Percentiles rank a stretch among this genome's conserved stretches.
These are phyloP conservation scores for Fusarium caatingaense DNA, from an alignment of 2,329 filamentous ascomycete genomes.

Conservation along the genomic window DNA sequence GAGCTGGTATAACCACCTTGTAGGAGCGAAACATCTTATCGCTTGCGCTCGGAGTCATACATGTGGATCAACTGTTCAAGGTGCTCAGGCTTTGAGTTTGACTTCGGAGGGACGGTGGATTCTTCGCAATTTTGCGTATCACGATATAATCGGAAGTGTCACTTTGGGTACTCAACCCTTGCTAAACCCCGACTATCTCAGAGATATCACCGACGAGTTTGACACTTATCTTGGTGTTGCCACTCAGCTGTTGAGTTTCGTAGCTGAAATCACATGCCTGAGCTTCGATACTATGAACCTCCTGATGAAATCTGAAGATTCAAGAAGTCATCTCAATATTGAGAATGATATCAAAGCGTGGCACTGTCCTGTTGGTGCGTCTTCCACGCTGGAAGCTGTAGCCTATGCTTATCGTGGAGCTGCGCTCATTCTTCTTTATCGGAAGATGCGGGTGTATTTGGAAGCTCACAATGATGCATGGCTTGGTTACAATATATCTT, in stretches of 20 bases:
- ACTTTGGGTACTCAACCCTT: neutral
- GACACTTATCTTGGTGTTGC: neutral
- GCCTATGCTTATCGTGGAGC: neutral
- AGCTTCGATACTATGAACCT: neutral
- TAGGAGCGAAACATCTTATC: neutral
- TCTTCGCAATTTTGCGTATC: neutral
- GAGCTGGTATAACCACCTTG: neutral
- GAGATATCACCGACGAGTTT: neutral
- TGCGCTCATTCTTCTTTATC: neutral
- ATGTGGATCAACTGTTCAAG: neutral
- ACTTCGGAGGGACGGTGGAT: slow-evolving; percentile 1
- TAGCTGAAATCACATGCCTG: neutral
- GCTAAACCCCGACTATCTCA: neutral
- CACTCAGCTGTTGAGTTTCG: neutral
- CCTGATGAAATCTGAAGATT: accelerated
- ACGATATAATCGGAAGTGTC: neutral
- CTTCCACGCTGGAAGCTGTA: neutral
- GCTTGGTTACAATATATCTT: too few species aligned
- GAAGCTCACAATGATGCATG: neutral
- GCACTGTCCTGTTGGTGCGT: neutral
- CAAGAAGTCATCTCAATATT: neutral
- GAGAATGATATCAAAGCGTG: neutral
- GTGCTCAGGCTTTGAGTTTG: neutral
- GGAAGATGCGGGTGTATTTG: neutral
- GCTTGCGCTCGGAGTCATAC: neutral